Conservation (phyloP, 306 rosid genomes). For the Gynostemma pentaphyllum region DNA sequence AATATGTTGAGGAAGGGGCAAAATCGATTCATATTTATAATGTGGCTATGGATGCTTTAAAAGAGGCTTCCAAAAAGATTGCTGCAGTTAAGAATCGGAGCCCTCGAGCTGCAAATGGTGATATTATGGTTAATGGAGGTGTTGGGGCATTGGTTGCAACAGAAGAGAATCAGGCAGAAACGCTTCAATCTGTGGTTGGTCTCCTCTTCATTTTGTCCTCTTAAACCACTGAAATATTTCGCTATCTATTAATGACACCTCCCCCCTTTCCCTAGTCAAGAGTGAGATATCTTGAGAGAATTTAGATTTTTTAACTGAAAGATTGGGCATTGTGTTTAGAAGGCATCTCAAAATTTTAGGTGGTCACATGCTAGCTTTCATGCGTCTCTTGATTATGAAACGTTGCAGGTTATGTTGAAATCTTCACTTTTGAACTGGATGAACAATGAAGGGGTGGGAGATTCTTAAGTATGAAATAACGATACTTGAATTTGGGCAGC, state of each 20-base stretch:
- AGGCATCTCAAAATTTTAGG: neutral
- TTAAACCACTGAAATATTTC: slow-evolving; percentile 5
- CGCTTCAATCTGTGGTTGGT: slow-evolving; percentile 46
- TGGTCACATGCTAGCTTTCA: neutral
- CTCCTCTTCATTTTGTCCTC: slow-evolving; percentile 13
- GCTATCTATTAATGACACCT: neutral
- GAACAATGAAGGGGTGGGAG: neutral
- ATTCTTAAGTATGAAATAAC: neutral
- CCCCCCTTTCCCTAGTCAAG: neutral
- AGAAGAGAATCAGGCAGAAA: slow-evolving; percentile 35
- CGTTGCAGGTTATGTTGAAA: neutral
- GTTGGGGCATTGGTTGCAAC: slow-evolving; percentile 38
- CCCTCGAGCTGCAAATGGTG: slow-evolving; percentile 30
- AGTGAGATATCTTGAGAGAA: neutral
- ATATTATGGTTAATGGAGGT: slow-evolving; percentile 39
- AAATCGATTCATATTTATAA: slow-evolving; percentile 70
- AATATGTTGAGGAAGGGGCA: slow-evolving; percentile 86
- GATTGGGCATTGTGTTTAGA: neutral
- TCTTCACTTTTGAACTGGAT: neutral
- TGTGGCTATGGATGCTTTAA: slow-evolving; percentile 74
- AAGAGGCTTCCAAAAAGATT: slow-evolving; percentile 70
- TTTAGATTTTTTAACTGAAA: neutral
- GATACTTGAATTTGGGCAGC: neutral
- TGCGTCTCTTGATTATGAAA: neutral
- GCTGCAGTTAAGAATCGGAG: slow-evolving; percentile 33